These are phyloP conservation scores for Pseudodiploospora longispora DNA, from an alignment of 2,329 filamentous ascomycete genomes.

Conservation along the genomic window DNA sequence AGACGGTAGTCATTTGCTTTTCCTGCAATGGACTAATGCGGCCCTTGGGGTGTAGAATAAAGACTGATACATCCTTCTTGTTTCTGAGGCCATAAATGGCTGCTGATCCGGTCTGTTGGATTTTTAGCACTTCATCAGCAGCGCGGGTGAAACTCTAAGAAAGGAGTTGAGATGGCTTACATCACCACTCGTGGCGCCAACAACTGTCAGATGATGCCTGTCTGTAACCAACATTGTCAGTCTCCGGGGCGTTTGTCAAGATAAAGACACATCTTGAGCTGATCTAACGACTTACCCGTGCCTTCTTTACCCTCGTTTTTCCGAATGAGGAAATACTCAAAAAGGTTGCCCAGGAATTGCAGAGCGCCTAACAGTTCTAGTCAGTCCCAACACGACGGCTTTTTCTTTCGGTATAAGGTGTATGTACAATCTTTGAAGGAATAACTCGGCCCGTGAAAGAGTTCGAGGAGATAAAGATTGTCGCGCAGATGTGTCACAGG, in stretches of 20 bases:
- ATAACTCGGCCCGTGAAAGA: conserved; percentile 94
- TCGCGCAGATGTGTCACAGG: conserved; percentile 68
- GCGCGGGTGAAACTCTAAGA: background rate
- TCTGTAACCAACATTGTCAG: conserved; percentile 32
- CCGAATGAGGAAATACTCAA: conserved; percentile 75
- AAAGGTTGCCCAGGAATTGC: conserved; percentile 93
- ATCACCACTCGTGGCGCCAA: conserved; percentile 80
- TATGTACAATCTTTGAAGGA: conserved; percentile 70
- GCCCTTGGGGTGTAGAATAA: conserved; percentile 89
- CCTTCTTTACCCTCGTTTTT: conserved; percentile 63
- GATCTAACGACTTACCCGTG: conserved; percentile 27
- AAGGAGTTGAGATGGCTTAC: conserved; percentile 1
- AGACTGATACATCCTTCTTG: conserved; percentile 94
- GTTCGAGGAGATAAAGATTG: conserved; percentile 79
- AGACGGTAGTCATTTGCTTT: conserved; percentile 91
- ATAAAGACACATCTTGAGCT: too few species aligned
- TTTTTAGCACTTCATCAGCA: background rate
- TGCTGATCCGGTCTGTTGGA: conserved; percentile 65
- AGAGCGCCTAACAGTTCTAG: conserved; percentile 43
- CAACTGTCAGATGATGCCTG: conserved; percentile 74
- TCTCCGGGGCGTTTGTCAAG: background rate
- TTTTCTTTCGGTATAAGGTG: conserved; percentile 32
- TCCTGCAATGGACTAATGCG: conserved; percentile 89
- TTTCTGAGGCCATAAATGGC: conserved; percentile 92
- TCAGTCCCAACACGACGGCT: background rate